phyloP scores from a whole-genome alignment of 768 basidiomycete species.

The Phaffia tasmanica region DNA sequence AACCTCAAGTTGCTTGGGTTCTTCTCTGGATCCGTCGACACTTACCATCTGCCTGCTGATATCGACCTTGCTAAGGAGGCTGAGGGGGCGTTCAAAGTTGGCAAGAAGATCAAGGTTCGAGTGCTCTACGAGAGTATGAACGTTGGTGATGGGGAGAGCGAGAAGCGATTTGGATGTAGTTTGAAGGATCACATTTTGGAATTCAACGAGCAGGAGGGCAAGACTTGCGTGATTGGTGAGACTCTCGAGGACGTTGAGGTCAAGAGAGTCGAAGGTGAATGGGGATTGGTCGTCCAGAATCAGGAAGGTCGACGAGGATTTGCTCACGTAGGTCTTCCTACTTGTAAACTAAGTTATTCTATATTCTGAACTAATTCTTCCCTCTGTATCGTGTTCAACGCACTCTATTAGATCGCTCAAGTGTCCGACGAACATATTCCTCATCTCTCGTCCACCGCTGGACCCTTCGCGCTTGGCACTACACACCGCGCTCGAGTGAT shows the following conservation, averaged over 20 bases:
- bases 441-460: constrained; percentile 55
- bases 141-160: constrained; percentile 33
- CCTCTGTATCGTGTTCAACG: not conserved
- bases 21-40: constrained; percentile 81
- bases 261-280: constrained; percentile 60
- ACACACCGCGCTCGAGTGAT: constrained; percentile 75
- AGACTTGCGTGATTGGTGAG: constrained; percentile 62
- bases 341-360: not conserved
- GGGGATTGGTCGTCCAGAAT: constrained; percentile 64
- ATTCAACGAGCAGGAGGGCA: constrained; percentile 40
- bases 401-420: constrained; percentile 66
- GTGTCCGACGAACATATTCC: constrained; percentile 81
- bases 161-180: constrained; percentile 73
- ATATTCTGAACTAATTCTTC: not conserved
- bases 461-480: constrained; percentile 68
- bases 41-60: constrained; percentile 53
- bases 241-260: constrained; percentile 64
- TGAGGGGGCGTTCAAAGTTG: constrained; percentile 39
- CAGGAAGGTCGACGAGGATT: constrained; percentile 60
- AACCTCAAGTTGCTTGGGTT: constrained; percentile 82
- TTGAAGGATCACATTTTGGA: constrained; percentile 59
- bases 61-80: constrained; percentile 36
- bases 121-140: constrained; percentile 59
- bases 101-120: constrained; percentile 58
- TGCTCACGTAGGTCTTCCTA: constrained; percentile 57